phyloP scores from a whole-genome alignment of 345 rosid species.

The Aquilaria malaccensis region DNA sequence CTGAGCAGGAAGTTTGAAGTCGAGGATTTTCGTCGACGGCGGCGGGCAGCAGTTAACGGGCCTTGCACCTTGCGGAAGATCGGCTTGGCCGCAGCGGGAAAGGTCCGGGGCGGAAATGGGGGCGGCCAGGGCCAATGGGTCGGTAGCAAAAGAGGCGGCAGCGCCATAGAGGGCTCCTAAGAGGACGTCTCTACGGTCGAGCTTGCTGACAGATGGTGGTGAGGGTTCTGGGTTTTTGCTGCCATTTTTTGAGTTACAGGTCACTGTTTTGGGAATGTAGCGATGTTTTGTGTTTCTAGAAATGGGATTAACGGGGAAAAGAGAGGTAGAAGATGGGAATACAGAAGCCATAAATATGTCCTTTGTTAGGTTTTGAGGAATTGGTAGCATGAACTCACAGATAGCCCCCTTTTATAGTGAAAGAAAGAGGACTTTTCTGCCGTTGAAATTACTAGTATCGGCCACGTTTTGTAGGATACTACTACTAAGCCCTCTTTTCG shows the following conservation, averaged over 20 bases:
- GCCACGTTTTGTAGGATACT: too few species aligned
- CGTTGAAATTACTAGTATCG: too few species aligned
- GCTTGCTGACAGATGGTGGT: constrained; percentile 8
- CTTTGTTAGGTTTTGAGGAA: too few species aligned
- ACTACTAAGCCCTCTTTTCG: too few species aligned
- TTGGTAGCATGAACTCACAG: too few species aligned
- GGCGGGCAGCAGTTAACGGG: constrained; percentile 53
- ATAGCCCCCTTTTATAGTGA: too few species aligned
- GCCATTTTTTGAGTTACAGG: constrained; percentile 24
- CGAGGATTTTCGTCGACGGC: constrained; percentile 21
- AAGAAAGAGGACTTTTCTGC: too few species aligned
- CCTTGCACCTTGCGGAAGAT: constrained; percentile 26
- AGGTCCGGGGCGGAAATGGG: constrained; percentile 36
- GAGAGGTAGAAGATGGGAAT: too few species aligned
- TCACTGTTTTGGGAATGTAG: background rate
- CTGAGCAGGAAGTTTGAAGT: constrained; percentile 34
- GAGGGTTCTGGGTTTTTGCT: constrained; percentile 13
- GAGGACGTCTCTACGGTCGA: constrained; percentile 46
- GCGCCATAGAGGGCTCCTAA: constrained; percentile 47
- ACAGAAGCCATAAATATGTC: too few species aligned
- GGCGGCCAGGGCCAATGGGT: constrained; percentile 29
- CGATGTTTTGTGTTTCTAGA: constrained; percentile 1
- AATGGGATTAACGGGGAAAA: background rate
- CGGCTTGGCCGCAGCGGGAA: constrained; percentile 32
- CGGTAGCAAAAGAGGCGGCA: constrained; percentile 12